phyloP scores from a whole-genome alignment of 2,329 filamentous ascomycete genomes.

The Nemania sp. region DNA sequence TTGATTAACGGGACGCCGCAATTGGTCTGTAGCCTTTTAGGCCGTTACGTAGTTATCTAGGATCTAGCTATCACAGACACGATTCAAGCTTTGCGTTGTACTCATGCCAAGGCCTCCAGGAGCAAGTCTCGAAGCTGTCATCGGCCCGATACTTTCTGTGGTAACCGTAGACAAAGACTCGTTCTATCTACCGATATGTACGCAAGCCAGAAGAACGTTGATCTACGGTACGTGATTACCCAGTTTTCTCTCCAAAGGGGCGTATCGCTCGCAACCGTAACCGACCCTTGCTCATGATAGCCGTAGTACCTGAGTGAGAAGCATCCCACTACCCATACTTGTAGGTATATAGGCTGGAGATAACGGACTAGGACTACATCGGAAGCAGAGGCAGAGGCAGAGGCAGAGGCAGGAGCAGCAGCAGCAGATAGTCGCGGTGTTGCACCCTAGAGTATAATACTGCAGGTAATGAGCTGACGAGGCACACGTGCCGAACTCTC shows the following conservation, averaged over 20 bases:
- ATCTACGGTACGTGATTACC: constrained; percentile 13
- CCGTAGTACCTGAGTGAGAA: constrained; percentile 12
- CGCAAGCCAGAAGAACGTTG: constrained; percentile 14
- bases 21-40: constrained; percentile 16
- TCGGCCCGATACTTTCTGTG: constrained; percentile 35
- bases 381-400: constrained; percentile 27
- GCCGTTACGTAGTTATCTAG: constrained; percentile 7
- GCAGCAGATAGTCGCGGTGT: constrained; percentile 22
- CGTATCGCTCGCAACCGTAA: constrained; percentile 17
- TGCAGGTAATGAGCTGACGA: constrained; percentile 28
- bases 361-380: constrained; percentile 23
- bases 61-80: constrained; percentile 3
- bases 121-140: constrained; percentile 18
- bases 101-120: constrained; percentile 22
- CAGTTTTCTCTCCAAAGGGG: constrained; percentile 4
- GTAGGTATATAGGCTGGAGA: constrained; percentile 14
- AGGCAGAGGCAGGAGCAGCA: constrained; percentile 22
- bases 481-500: constrained; percentile 30
- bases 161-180: constrained; percentile 15
- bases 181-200: constrained; percentile 26
- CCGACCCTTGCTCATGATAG: constrained; percentile 16
- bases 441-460: constrained; percentile 27
- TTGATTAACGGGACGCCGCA: not conserved
- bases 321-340: not conserved
- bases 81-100: constrained; percentile 24